A percentile compares a stretch with the other conserved stretches of the same genome.
These are phyloP conservation scores for Friedmanniomyces endolithicus DNA, from an alignment of 495 filamentous ascomycete genomes.

Conservation along the genomic window DNA sequence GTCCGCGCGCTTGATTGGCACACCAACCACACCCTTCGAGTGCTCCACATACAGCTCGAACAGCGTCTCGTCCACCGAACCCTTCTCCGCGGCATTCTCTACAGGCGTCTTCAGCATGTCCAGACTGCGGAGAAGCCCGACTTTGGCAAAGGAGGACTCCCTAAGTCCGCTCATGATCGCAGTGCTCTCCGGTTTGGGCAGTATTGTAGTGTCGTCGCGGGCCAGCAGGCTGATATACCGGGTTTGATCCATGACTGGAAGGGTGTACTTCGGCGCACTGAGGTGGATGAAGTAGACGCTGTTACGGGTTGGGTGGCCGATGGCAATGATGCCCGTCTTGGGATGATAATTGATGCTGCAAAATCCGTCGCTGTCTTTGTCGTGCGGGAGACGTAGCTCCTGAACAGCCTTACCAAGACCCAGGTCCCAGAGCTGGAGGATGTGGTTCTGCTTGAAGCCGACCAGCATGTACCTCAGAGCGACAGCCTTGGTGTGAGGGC, in stretches of 20 bases:
- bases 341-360: slow-evolving; percentile 94
- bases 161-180: slow-evolving; percentile 91
- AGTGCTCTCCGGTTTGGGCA: slow-evolving; percentile 80
- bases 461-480: slow-evolving; percentile 90
- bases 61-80: slow-evolving; percentile 48
- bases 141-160: slow-evolving; percentile 82
- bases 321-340: slow-evolving; percentile 73
- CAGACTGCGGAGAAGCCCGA: slow-evolving; percentile 78
- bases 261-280: slow-evolving; percentile 79
- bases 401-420: slow-evolving; percentile 87
- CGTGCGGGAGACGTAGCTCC: slow-evolving; percentile 90
- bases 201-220: slow-evolving; percentile 48
- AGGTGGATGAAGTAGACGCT: slow-evolving; percentile 94
- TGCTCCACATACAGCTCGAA: slow-evolving; percentile 98
- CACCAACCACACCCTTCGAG: slow-evolving; percentile 80
- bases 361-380: slow-evolving; percentile 90
- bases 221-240: slow-evolving; percentile 66
- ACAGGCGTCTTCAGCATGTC: slow-evolving; percentile 61
- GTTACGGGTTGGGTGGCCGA: slow-evolving; percentile 94
- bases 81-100: slow-evolving; percentile 37
- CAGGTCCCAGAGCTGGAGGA: slow-evolving; percentile 97
- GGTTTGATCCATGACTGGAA: slow-evolving; percentile 70
- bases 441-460: slow-evolving; percentile 98
- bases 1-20: slow-evolving; percentile 73
- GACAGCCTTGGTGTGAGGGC: slow-evolving; percentile 72